Conservation (phyloP, 129 eudicot genomes). For the Ambrosia trifida region DNA sequence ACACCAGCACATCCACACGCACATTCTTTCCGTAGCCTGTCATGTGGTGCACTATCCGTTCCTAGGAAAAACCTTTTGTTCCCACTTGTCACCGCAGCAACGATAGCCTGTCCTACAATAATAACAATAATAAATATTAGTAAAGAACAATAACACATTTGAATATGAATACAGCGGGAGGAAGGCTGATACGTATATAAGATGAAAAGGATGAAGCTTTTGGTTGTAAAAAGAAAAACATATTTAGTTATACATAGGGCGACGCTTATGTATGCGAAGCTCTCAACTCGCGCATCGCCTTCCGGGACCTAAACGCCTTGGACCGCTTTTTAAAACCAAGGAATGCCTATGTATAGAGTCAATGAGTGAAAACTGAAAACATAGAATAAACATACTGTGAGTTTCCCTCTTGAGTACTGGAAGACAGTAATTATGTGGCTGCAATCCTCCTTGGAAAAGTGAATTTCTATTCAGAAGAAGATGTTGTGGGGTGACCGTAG, state of each 20-base stretch:
- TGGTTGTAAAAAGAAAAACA: no score
- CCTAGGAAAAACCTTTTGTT: constrained; percentile 85
- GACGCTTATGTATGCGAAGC: no score
- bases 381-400: constrained; percentile 55
- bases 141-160: neutral
- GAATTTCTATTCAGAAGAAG: constrained; percentile 86
- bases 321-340: no score
- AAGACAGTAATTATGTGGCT: constrained; percentile 92
- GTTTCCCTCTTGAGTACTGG: constrained; percentile 95
- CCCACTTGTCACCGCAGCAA: constrained; percentile 87
- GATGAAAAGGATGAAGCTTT: no score
- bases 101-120: constrained; percentile 74
- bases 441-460: constrained; percentile 96
- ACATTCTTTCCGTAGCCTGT: constrained; percentile 56
- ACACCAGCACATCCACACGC: constrained; percentile 93
- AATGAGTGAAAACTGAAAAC: neutral
- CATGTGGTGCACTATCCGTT: constrained; percentile 98
- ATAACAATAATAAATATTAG: neutral
- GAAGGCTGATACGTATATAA: no score
- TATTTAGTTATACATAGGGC: no score
- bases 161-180: no score
- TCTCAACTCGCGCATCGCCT: no score
- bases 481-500: constrained; percentile 98
- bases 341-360: neutral
- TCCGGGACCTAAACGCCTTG: no score